Evolutionary conservation across 805 yeast species (phyloP).

Genomic region (Starmerella stigmatis): DNA sequence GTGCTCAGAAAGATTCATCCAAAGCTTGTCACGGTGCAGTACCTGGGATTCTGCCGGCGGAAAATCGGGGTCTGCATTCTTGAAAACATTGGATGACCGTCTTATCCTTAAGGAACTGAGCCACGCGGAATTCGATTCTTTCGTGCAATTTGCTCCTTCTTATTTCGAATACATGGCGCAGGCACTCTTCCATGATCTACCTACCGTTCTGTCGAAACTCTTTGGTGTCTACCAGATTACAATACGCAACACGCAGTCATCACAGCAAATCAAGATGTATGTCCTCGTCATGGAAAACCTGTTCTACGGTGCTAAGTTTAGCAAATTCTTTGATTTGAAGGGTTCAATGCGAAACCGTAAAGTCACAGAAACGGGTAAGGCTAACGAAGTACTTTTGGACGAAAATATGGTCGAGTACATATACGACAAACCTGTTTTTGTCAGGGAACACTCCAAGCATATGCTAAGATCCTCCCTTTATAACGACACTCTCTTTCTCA

Average conservation of each 20-base stretch:
- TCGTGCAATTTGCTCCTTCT: slow-evolving; percentile 90
- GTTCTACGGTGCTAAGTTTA: slow-evolving; percentile 70
- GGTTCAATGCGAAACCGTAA: slow-evolving; percentile 98
- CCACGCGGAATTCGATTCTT: slow-evolving; percentile 81
- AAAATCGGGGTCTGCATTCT: slow-evolving; percentile 86
- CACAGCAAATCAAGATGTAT: slow-evolving; percentile 65
- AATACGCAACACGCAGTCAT: slow-evolving; percentile 67
- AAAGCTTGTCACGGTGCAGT: slow-evolving; percentile 83
- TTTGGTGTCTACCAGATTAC: slow-evolving; percentile 94
- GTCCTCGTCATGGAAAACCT: slow-evolving; percentile 91
- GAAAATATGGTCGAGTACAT: slow-evolving; percentile 98
- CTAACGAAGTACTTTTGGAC: slow-evolving; percentile 85
- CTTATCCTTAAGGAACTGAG: slow-evolving; percentile 83
- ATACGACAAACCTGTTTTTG: slow-evolving; percentile 90
- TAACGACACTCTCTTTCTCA: slow-evolving; percentile 87
- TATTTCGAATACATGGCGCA: slow-evolving; percentile 94
- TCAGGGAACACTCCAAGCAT: slow-evolving; percentile 82
- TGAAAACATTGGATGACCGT: slow-evolving; percentile 84
- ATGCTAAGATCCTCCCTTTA: slow-evolving; percentile 77
- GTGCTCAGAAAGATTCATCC: slow-evolving; percentile 61
- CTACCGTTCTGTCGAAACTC: slow-evolving; percentile 87
- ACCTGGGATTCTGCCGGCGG: slow-evolving; percentile 97
- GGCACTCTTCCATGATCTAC: slow-evolving; percentile 86
- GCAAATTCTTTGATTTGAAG: slow-evolving; percentile 85
- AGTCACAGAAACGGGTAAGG: slow-evolving; percentile 91